These are phyloP conservation scores for Diutina pseudorugosa DNA, from an alignment of 1,139 yeast genomes.

Conservation along the genomic window DNA sequence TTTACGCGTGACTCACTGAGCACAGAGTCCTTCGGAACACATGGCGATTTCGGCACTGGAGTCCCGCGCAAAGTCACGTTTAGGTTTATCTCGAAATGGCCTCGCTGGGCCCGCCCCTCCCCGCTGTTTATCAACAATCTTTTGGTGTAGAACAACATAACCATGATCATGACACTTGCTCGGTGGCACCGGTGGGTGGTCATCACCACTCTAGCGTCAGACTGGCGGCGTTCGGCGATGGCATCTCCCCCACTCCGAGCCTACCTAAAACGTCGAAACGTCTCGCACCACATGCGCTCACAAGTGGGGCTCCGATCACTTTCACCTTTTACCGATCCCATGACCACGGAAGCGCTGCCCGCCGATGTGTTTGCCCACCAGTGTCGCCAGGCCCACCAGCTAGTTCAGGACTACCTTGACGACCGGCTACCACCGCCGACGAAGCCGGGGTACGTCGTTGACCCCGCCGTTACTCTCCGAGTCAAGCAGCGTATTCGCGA, in stretches of 20 bases:
- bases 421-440: slow-evolving; percentile 18
- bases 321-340: not conserved
- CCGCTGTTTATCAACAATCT: too few relatives aligned
- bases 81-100: too few relatives aligned
- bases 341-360: not conserved
- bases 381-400: slow-evolving; percentile 23
- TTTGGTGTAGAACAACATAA: too few relatives aligned
- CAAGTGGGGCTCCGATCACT: not conserved
- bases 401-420: slow-evolving; percentile 21
- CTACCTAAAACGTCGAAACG: not conserved
- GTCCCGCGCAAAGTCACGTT: too few relatives aligned
- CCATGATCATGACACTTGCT: too few relatives aligned
- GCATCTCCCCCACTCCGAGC: not conserved
- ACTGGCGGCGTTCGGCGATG: not conserved
- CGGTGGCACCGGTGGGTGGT: not conserved
- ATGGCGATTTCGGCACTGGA: too few relatives aligned
- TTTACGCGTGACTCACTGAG: too few relatives aligned
- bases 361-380: slow-evolving; percentile 4
- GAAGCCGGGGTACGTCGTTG: slow-evolving; percentile 6
- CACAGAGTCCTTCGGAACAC: too few relatives aligned
- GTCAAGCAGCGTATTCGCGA: slow-evolving; percentile 21
- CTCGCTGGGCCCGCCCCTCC: too few relatives aligned
- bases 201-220: too few relatives aligned
- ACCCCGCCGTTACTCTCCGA: slow-evolving; percentile 12
- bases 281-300: not conserved